Percentiles rank a stretch among this genome's conserved stretches.
These are phyloP conservation scores for Penicillium arizonense DNA, from an alignment of 495 filamentous ascomycete species.

Conservation along the genomic window DNA sequence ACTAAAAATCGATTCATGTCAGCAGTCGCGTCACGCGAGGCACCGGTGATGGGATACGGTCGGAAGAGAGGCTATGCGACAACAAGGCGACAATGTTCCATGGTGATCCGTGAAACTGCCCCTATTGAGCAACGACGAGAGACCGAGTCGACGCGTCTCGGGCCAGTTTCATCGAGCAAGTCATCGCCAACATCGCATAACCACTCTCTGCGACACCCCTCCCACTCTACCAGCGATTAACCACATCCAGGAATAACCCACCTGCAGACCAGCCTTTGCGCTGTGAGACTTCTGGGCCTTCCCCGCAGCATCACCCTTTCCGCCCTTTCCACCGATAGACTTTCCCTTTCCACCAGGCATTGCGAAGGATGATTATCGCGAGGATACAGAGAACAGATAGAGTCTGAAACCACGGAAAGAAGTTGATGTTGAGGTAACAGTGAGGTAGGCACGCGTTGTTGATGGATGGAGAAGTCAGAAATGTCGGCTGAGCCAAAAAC, in stretches of 20 bases:
- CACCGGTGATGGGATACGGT: background rate
- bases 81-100: background rate
- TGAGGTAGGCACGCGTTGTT: slow-evolving; percentile 43
- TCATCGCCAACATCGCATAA: slow-evolving; percentile 9
- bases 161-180: slow-evolving; percentile 4
- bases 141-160: slow-evolving; percentile 23
- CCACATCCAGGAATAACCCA: slow-evolving; percentile 51
- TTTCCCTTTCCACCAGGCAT: slow-evolving; percentile 93
- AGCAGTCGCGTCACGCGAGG: slow-evolving; percentile 7
- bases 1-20: slow-evolving; percentile 53
- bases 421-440: slow-evolving; percentile 37
- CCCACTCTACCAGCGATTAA: background rate
- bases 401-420: slow-evolving; percentile 18
- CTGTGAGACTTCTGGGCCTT: slow-evolving; percentile 99
- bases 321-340: slow-evolving; percentile 92
- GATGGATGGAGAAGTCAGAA: slow-evolving; percentile 52
- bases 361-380: slow-evolving; percentile 38
- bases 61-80: slow-evolving; percentile 15
- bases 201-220: slow-evolving; percentile 1
- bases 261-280: slow-evolving; percentile 96
- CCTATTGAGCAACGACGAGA: slow-evolving; percentile 11
- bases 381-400: slow-evolving; percentile 24
- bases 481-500: slow-evolving; percentile 44
- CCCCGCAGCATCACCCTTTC: slow-evolving; percentile 65
- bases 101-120: background rate